Evolutionary conservation across 805 yeast species (phyloP), one percentile per base, ranked within the genome.

Genomic region (Starmerella riodocensis): DNA sequence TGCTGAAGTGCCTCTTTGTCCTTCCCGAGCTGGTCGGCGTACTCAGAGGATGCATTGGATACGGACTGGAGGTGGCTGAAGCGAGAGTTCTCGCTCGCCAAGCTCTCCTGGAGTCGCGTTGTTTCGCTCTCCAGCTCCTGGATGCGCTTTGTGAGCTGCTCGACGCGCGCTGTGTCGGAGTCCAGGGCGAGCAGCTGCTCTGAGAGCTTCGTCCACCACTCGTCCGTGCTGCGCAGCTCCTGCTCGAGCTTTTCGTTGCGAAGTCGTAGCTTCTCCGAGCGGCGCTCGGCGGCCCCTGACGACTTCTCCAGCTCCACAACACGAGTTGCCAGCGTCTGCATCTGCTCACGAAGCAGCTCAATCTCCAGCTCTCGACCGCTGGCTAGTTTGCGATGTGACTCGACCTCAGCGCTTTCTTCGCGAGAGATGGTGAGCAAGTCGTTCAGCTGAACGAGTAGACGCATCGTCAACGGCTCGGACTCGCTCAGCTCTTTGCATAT

Each of bases 321-420:
- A 40, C 77, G 77, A 12, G 58, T 55, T 0, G 61, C 51, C 11
- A 80, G 61, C 25, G 63, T 66, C 1, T 64, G 50, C 37, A 65
- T 61, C n/a, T 74, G 70, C 19, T 60, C 58, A 7, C 61, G 57
- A 28, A 68, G 60, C 9, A 64, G 70, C 6, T 59, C 57, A 7
- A 64, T 58, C 44, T 73, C 66, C 13, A 67, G 57, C 22, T 67
- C 63, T 33, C 74, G 61, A 2, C 58, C 48, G 6, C 53, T 48
- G 13, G 62, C 58, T 25, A 67, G 64, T 4, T 60, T 55, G 6
- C 66, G 67, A 40, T 66, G 67, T 20, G 62, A 61, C 31, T 67
- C 59, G 14, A 66, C 58, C 53, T 78, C 85, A 13, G 61, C 54
- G 29, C 61, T 56, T 4, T 16, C 26, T 30, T 70, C 63, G n/a